Base-by-base conservation (phyloP, 2,329 filamentous ascomycete genomes). In the Curvularia eragrostidis region DNA sequence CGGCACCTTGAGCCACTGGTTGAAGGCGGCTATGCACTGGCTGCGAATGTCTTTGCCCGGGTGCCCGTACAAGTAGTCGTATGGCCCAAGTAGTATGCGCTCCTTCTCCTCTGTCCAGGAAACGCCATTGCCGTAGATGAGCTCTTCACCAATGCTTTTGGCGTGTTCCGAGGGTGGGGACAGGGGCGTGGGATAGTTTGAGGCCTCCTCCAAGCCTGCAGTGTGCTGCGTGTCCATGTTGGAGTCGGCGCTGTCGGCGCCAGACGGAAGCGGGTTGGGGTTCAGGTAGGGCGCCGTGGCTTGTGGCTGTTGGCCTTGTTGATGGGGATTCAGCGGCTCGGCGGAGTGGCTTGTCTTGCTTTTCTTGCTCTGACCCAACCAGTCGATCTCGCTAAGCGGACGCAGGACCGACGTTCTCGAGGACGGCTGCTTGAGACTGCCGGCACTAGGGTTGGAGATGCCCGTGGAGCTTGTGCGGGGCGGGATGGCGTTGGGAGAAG, bases 1-100 rank as follows among this genome's bases (percentile, higher is more conserved):
- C 0, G 91, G 91, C 19, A 96, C 91, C 54, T 90, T 83, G 15
- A 96, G 81, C 88, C 89, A 93, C 50, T 84, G 83, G 73, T 96
- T 92, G 82, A 96, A 96, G 42, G 91, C 89, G 42, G 83, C 85
- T 70, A 96, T 92, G 68, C 94, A 83, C 78, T 91, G 89, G 44
- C 88, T 85, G 64, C 93, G 87, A 72, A 96, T 90, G 76, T 95
- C 91, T 78, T 96, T 95, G 63, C 92, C 92, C 0, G 91, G 91
- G 62, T 93, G 89, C 43, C 85, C 85, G 69, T 88, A 85, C 61
- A 95, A 83, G 75, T 96, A 96, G 71, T 94, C 89, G 69, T 87
- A 96, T 1, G 92, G 92, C 0, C 88, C 91, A 47, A 88, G 81
- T 52, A 96, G 80, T 59, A 94, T 88, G 74, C 86, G 86, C 75